A percentile compares a stretch with the other conserved stretches of the same genome.
phyloP scores from a whole-genome alignment of 73 alveolate species.

The Paramecium octaurelia region DNA sequence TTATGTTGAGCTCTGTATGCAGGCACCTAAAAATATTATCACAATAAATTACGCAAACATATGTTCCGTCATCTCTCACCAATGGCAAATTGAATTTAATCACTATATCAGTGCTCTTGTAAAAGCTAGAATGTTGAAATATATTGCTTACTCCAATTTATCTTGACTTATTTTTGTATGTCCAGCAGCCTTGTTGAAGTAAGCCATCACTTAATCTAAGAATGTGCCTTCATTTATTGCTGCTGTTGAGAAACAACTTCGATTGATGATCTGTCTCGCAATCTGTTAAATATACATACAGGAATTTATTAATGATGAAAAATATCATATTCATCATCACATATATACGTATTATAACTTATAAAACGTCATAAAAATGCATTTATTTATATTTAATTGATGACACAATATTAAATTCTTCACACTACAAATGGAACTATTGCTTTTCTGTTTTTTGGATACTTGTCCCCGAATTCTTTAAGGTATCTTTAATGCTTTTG shows the following conservation, averaged over 20 bases:
- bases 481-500: slow-evolving; percentile 76
- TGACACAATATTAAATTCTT: not conserved
- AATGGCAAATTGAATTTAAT: slow-evolving; percentile 71
- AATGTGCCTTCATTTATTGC: slow-evolving; percentile 49
- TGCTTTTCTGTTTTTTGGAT: slow-evolving; percentile 81
- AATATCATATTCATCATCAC: slow-evolving; percentile 13
- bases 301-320: not conserved
- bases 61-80: slow-evolving; percentile 73
- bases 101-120: slow-evolving; percentile 69
- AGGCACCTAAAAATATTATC: slow-evolving; percentile 58
- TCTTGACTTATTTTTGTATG: slow-evolving; percentile 71
- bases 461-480: slow-evolving; percentile 76
- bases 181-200: slow-evolving; percentile 77
- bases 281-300: not conserved
- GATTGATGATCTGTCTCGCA: not conserved
- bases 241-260: not conserved
- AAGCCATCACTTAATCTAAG: slow-evolving; percentile 74
- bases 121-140: not conserved
- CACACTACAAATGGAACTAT: slow-evolving; percentile 82
- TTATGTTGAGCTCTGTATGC: slow-evolving; percentile 87
- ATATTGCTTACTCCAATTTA: slow-evolving; percentile 12
- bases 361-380: not conserved
- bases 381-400: not conserved
- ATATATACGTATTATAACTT: not conserved
- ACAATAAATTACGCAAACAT: slow-evolving; percentile 56